Evolutionary conservation across 495 filamentous ascomycete genomes (phyloP).

Genomic region (Gamarada debralockiae): DNA sequence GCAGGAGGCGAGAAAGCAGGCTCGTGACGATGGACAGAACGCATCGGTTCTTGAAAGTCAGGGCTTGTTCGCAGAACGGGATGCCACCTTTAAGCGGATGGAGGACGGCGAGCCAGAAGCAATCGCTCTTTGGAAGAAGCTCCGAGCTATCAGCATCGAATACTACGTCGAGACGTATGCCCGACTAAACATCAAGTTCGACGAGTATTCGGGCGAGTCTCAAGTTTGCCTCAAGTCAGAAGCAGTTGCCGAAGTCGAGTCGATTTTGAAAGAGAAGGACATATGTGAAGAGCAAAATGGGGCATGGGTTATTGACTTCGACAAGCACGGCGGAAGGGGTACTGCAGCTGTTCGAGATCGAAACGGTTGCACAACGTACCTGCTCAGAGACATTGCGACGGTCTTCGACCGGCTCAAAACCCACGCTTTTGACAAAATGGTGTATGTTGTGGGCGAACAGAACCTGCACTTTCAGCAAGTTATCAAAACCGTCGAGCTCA

Average conservation of each 20-base stretch:
- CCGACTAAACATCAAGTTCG: conserved; percentile 64
- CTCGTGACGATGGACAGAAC: conserved; percentile 52
- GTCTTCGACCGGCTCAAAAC: conserved; percentile 55
- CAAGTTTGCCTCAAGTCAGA: conserved; percentile 50
- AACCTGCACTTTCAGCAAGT: conserved; percentile 62
- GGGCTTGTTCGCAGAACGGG: conserved; percentile 49
- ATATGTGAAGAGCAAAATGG: conserved; percentile 47
- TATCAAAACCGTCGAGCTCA: conserved; percentile 59
- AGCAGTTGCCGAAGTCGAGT: conserved; percentile 54
- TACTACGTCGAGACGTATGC: conserved; percentile 61
- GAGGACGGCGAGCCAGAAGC: conserved; percentile 61
- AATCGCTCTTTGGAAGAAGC: conserved; percentile 58
- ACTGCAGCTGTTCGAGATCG: conserved; percentile 49
- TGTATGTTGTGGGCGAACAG: conserved; percentile 66
- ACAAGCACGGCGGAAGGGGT: conserved; percentile 3
- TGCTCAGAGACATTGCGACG: conserved; percentile 70
- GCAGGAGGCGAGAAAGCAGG: conserved; percentile 55
- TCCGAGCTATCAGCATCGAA: conserved; percentile 61
- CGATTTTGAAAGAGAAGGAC: conserved; percentile 51
- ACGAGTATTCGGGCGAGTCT: conserved; percentile 71
- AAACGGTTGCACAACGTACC: conserved; percentile 66
- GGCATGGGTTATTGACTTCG: conserved; percentile 4
- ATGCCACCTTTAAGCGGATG: conserved; percentile 69
- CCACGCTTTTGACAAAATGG: conserved; percentile 66
- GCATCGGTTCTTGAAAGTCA: conserved; percentile 47